Evolutionary conservation across 352 stramenopile species (phyloP).

Genomic region (Phytopythium kandeliae): DNA sequence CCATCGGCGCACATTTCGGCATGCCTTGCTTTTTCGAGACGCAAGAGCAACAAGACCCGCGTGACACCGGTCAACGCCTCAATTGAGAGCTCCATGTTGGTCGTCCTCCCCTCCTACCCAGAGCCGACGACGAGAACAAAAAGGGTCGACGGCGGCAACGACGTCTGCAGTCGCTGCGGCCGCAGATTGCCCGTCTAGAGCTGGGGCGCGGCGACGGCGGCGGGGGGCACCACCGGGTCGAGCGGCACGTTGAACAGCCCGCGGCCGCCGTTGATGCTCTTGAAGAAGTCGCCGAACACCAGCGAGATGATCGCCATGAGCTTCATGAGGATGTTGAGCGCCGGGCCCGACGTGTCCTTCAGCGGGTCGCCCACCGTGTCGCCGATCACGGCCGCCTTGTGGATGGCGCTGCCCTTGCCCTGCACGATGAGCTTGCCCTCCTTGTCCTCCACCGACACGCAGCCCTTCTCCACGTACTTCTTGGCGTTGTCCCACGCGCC

Average conservation of each 20-base stretch:
- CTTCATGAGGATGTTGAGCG: constrained; percentile 98
- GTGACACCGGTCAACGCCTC: too few relatives aligned
- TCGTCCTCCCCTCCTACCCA: neutral
- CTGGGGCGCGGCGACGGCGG: constrained; percentile 3
- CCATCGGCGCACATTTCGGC: too few relatives aligned
- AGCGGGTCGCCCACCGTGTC: constrained; percentile 97
- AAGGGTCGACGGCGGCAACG: constrained; percentile 1
- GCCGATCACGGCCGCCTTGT: constrained; percentile 97
- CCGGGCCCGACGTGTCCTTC: constrained; percentile 97
- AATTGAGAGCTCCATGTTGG: neutral
- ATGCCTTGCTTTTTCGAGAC: too few relatives aligned
- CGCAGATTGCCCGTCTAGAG: constrained; percentile 1
- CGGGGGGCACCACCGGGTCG: constrained; percentile 11
- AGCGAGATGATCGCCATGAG: constrained; percentile 93
- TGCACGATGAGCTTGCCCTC: constrained; percentile 92
- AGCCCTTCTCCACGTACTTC: constrained; percentile 97
- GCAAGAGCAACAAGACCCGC: too few relatives aligned
- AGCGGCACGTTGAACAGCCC: constrained; percentile 89
- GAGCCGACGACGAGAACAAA: constrained; percentile 8
- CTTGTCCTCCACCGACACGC: constrained; percentile 87
- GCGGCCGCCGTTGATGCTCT: constrained; percentile 94
- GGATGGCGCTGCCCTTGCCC: constrained; percentile 94
- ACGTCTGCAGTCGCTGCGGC: too few relatives aligned
- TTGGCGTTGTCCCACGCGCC: constrained; percentile 99
- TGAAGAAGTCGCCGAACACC: constrained; percentile 92